phyloP scores from a whole-genome alignment of 495 filamentous ascomycete genomes.

The Astrothelium macrocarpum region DNA sequence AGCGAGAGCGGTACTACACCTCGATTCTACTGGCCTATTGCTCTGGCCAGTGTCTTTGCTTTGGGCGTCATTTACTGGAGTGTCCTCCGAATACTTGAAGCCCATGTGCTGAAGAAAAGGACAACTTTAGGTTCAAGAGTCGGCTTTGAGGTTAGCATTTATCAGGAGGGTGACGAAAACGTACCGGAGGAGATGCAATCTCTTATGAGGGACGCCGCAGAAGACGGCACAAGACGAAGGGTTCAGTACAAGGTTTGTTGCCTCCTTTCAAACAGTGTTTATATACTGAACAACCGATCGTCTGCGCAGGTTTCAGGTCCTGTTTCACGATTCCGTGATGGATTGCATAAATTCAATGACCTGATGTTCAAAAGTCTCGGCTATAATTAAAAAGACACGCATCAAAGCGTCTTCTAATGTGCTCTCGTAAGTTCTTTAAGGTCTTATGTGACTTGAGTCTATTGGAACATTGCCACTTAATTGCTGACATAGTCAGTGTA shows the following conservation, averaged over 20 bases:
- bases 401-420: not conserved
- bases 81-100: not conserved
- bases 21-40: not conserved
- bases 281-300: not conserved
- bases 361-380: not conserved
- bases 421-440: not conserved
- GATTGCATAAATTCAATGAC: not conserved
- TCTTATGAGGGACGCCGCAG: not conserved
- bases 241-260: not conserved
- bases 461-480: no score
- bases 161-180: not conserved
- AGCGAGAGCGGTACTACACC: not conserved
- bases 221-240: conserved; percentile 1
- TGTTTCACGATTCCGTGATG: not conserved
- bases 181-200: not conserved
- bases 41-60: not conserved
- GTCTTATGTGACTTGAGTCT: no score
- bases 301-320: not conserved
- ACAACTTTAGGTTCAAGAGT: not conserved
- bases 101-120: not conserved
- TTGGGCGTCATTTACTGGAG: not conserved
- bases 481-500: no score
- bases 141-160: not conserved
- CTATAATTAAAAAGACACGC: not conserved
- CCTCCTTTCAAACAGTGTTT: not conserved